phyloP scores from a whole-genome alignment of 352 stramenopile genomes.

The Peronosclerospora sorghi region DNA sequence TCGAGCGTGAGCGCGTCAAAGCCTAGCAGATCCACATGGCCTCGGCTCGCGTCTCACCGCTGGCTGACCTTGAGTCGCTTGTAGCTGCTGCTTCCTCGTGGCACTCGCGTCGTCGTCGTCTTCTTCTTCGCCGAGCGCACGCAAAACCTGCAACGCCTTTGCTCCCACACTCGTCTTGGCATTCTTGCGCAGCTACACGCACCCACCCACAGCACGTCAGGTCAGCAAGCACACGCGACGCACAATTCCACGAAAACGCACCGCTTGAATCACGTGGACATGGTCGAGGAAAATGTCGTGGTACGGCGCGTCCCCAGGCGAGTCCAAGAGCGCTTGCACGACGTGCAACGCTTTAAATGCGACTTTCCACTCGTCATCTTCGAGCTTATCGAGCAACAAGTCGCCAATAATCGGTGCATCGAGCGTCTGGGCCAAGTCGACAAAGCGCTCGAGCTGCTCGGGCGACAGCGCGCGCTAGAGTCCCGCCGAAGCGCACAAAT shows the following conservation, averaged over 20 bases:
- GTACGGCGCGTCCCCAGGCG: conserved; percentile 47
- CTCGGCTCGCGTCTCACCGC: conserved; percentile 27
- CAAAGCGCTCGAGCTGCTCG: conserved; percentile 72
- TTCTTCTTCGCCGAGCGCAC: conserved; percentile 48
- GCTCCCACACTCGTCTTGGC: conserved; percentile 68
- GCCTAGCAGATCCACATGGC: conserved; percentile 76
- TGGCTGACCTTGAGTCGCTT: conserved; percentile 8
- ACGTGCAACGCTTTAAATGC: conserved; percentile 78
- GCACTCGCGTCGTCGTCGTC: conserved; percentile 25
- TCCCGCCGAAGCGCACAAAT: conserved; percentile 62
- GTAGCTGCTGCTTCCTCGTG: conserved; percentile 3
- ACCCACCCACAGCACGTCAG: too few species aligned
- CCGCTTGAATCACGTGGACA: conserved; percentile 66
- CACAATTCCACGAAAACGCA: conserved; percentile 13
- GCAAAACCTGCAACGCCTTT: conserved; percentile 64
- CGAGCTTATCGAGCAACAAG: conserved; percentile 78
- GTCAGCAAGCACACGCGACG: too few species aligned
- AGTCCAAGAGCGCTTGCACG: conserved; percentile 64
- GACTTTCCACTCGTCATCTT: conserved; percentile 75
- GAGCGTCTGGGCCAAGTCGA: conserved; percentile 79
- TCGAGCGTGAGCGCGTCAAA: conserved; percentile 51
- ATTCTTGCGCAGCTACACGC: conserved; percentile 52
- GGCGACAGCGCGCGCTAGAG: conserved; percentile 60
- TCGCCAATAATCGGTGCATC: conserved; percentile 75
- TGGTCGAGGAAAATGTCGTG: conserved; percentile 81